These are phyloP conservation scores for Calonectria hongkongensis DNA, from an alignment of 2,329 filamentous ascomycete species.

Conservation along the genomic window DNA sequence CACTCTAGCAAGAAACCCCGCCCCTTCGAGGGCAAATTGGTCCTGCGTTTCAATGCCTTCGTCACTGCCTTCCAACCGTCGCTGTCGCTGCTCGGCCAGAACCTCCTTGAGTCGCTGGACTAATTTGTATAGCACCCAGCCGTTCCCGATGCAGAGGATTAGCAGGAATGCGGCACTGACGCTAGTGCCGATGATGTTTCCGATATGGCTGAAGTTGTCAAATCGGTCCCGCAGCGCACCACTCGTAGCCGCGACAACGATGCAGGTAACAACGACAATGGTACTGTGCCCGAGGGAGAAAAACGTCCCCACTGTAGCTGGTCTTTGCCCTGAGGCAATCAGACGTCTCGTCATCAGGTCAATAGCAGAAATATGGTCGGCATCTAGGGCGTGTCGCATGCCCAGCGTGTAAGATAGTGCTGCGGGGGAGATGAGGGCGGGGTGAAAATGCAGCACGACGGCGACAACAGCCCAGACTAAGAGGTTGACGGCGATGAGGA, in stretches of 20 bases:
- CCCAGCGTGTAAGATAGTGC: constrained; percentile 92
- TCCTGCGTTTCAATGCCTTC: constrained; percentile 56
- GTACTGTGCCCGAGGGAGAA: constrained; percentile 97
- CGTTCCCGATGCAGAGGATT: constrained; percentile 87
- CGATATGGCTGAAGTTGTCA: constrained; percentile 85
- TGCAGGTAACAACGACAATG: constrained; percentile 91
- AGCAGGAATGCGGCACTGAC: constrained; percentile 90
- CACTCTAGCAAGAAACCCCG: constrained; percentile 82
- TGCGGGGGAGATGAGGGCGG: constrained; percentile 83
- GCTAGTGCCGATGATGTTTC: constrained; percentile 91
- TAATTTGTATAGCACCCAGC: constrained; percentile 88
- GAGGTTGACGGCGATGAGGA: constrained; percentile 71
- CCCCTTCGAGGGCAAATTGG: constrained; percentile 83
- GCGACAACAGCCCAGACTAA: constrained; percentile 73
- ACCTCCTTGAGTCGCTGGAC: constrained; percentile 80
- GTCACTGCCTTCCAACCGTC: constrained; percentile 42
- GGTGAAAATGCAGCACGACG: constrained; percentile 72
- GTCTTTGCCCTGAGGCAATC: constrained; percentile 87
- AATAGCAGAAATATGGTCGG: constrained; percentile 92
- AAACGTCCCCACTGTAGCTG: constrained; percentile 94
- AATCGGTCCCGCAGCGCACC: constrained; percentile 89
- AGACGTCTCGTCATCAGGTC: constrained; percentile 95
- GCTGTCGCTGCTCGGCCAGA: constrained; percentile 63
- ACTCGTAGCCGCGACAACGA: constrained; percentile 93
- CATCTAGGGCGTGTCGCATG: constrained; percentile 95